Conservation (phyloP, 768 basidiomycete species). For the Kwoniella mangroviensis region DNA sequence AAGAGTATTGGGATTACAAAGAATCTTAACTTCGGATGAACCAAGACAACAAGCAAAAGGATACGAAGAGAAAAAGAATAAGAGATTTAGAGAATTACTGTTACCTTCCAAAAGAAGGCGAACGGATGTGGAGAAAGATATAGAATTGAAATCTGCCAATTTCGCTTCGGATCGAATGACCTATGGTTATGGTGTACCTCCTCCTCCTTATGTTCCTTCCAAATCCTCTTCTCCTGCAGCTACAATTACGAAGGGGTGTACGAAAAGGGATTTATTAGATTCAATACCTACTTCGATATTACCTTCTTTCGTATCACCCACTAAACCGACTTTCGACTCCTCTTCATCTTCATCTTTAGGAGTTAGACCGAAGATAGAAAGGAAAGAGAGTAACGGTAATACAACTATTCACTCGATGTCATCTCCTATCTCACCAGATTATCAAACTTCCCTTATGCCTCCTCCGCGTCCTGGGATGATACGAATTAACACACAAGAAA, state of each 20-base stretch:
- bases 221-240: not conserved
- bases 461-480: conserved; percentile 20
- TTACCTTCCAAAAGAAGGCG: conserved; percentile 15
- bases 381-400: not conserved
- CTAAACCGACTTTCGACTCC: not conserved
- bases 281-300: conserved; percentile 19
- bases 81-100: conserved; percentile 23
- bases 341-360: no score
- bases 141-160: conserved; percentile 14
- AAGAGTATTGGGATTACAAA: conserved; percentile 35
- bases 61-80: conserved; percentile 19
- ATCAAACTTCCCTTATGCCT: conserved; percentile 8
- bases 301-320: conserved; percentile 8
- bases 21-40: conserved; percentile 16
- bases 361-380: not conserved
- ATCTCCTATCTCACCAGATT: not conserved
- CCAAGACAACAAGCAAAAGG: not conserved
- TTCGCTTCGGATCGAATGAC: conserved; percentile 3
- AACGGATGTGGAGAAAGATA: conserved; percentile 6
- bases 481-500: not conserved
- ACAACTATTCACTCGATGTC: conserved; percentile 24
- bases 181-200: conserved; percentile 4
- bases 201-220: conserved; percentile 20
- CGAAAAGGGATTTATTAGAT: conserved; percentile 9
- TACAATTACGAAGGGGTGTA: not conserved